Evolutionary conservation across 2,329 filamentous ascomycete genomes (phyloP), one percentile per base, ranked within the genome.

Genomic region (Camillea tinctor): DNA sequence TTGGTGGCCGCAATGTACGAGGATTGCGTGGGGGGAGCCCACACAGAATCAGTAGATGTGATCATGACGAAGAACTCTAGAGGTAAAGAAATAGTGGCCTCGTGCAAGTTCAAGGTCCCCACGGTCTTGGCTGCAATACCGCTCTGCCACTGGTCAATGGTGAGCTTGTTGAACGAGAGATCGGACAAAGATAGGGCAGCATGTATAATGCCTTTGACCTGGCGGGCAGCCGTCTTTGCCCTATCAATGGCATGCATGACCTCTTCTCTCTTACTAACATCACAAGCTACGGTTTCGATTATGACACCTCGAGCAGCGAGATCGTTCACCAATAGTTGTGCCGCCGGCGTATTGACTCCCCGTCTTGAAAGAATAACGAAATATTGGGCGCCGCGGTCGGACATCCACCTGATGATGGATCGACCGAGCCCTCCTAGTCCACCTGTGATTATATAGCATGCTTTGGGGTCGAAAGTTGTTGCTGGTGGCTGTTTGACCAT

Each of bases 21-120:
- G 5, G 55, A 52, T 51, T 73, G 71, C 0, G 64, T 69, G 8
- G 56, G 60, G 8, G 44, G 48, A 17, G 52, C 63, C 30, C 15
- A 63, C 19, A 65, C 44, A 1, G 63, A 54, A 8, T 58, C 56
- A 1, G 66, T 36, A 17, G 68, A 69, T 1, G 68, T 64, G 1
- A 40, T 59, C 64, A 63, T 68, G 26, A 61, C 56, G 60, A 73
- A 72, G 52, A 72, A 72, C 64, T 72, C 70, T 7, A 72, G 60
- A 1, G 65, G 59, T 50, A 65, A 24, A 5, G 30, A 40, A 11
- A 19, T 17, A 4, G 64, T 67, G 1, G 59, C 62, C 9, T 66
- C 58, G 57, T 71, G 69, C 22, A 71, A 50, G 52, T 71, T 69
- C 24, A 36, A 54, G 11, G 66, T 67, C 8, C 71, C 68, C 2